Base-by-base conservation (phyloP, 805 yeast genomes). In the Sugiyamaella boreocaroliniensis region DNA sequence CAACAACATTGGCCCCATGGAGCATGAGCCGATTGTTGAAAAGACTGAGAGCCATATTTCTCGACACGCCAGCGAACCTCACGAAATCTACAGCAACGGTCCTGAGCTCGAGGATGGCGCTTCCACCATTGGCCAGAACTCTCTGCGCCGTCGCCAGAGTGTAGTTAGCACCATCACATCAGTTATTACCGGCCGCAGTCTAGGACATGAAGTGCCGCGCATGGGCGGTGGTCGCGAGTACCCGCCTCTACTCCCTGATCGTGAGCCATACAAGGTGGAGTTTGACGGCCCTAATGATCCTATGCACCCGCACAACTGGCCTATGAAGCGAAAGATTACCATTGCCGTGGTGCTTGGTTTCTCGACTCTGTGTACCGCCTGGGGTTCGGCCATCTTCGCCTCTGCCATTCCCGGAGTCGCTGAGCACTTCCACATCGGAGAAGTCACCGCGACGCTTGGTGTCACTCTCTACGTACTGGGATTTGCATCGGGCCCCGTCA, bases 401-500 rank as follows among this genome's bases (percentile, higher is more conserved):
- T 75, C 84, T 29, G 85, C 83, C 3, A 72, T 80, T 10, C 62
- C 68, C 0, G 76, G 68, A 18, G 62, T 89, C 32, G 67, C 77
- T 57, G 70, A 58, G 47, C 68, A 75, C 41, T 90, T 68, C 68
- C 78, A 78, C 54, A 81, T 90, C 47, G 83, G 86, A 43, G 85
- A 81, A 10, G 90, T 82, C n/a, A 45, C 41, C 2, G 84, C 85
- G 10, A 77, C 86, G 19, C 74, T 92, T 46, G 86, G 88, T 52
- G 77, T 89, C 9, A 82, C 97, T 0, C 73, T 89, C 22, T 90
- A 80, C 62, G 97, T 90, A n/a, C 68, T 89, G 43, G 98, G 97
- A 10, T 92, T 89, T 69, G 97, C 97, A 0, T 77, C 88, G 0
- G 97, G 97, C 16, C 98, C 98, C 2, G 74, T 90, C 48, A 63